phyloP scores from a whole-genome alignment of 2,329 filamentous ascomycete genomes.

The Aspergillus sojae region DNA sequence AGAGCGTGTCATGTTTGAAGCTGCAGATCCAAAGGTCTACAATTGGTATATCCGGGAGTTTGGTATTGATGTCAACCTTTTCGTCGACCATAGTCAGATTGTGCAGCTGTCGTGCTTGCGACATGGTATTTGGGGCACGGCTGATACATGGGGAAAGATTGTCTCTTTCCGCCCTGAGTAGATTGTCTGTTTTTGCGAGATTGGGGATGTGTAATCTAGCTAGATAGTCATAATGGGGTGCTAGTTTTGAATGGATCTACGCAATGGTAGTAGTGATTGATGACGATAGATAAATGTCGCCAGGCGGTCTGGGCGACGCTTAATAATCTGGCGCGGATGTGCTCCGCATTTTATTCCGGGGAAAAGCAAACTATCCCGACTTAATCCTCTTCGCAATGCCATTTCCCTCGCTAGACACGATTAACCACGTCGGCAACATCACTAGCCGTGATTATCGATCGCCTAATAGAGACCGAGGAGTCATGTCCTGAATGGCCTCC shows the following conservation, averaged over 20 bases:
- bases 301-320: neutral
- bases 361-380: neutral
- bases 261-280: too few species aligned
- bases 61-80: conserved; percentile 59
- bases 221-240: neutral
- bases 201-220: too few species aligned
- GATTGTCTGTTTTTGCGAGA: neutral
- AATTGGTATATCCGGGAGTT: conserved; percentile 62
- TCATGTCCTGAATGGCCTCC: neutral
- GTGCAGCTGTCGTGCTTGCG: conserved; percentile 57
- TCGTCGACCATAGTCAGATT: conserved; percentile 62
- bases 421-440: neutral
- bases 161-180: conserved; percentile 42
- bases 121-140: conserved; percentile 58
- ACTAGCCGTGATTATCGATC: neutral
- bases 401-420: neutral
- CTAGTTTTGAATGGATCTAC: too few species aligned
- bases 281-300: too few species aligned
- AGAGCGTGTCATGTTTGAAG: conserved; percentile 62
- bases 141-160: conserved; percentile 59
- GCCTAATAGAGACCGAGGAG: neutral
- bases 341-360: conserved; percentile 5
- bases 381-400: neutral
- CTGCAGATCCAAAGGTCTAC: conserved; percentile 58
- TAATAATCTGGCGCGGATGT: conserved; percentile 3